Base-by-base conservation (phyloP, 1,284 basidiomycete species). In the Rhodotorula sp. region DNA sequence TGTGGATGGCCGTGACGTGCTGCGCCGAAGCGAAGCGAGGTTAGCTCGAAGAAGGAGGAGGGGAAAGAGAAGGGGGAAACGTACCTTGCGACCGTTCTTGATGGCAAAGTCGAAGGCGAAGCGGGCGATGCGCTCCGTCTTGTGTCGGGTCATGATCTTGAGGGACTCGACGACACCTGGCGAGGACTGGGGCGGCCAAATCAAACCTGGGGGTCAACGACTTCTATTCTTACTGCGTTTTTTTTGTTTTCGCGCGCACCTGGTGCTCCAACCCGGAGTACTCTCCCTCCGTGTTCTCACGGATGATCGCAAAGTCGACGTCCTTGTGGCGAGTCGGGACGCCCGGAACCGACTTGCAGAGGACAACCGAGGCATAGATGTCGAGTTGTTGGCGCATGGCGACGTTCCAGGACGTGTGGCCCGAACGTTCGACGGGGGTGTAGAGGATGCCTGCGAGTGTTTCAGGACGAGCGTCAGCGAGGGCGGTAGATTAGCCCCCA, bases 1-100 rank as follows among this genome's bases (percentile, higher is more conserved):
- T 99, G 89, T 99, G 96, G 60, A 99, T 94, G 80, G 94, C 98
- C 66, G 96, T 99, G 77, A 99, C 96, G 89, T 95, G 97, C 92
- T 95, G 78, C 26, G 8, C 16, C 3, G 26, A 22, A 22, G 48
- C 20, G 22, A 18, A n/a, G 34, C 11, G 24, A 55, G 34, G 56
- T n/a, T 10, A 31, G 31, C 9, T 10, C n/a, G 24, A 37, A 11
- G 47, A 51, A 48, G 8, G 15, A 13, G 11, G 10, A 13, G 40
- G 40, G 40, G 40, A 10, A 20, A 26, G 44, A 10, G 30, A 18
- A 11, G 20, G 37, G 15, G 28, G 24, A 28, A 37, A 66, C 83
- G 65, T 69, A 88, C 91, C 87, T 97, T 97, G 82, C 95, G 89
- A 82, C 91, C 88, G 85, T 99, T 99, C 87, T 98, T 98, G 79